These are phyloP conservation scores for Dendryphion nanum DNA, from an alignment of 2,329 filamentous ascomycete species.

Conservation along the genomic window DNA sequence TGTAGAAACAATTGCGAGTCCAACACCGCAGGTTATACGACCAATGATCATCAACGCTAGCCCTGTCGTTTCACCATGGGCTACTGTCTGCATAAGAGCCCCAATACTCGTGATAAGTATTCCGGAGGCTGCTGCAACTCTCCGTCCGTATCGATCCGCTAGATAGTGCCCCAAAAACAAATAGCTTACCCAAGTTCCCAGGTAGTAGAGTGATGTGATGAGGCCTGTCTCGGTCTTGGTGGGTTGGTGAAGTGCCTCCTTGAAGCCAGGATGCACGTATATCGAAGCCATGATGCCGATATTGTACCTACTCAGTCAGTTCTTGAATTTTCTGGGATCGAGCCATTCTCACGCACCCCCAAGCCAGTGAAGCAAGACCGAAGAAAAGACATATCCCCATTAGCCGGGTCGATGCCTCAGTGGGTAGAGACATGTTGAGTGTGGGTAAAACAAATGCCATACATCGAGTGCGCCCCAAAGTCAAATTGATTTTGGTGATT, in stretches of 20 bases:
- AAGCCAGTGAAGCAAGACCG: slow-evolving; percentile 56
- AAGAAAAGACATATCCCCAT: slow-evolving; percentile 52
- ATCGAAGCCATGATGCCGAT: slow-evolving; percentile 58
- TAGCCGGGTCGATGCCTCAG: slow-evolving; percentile 14
- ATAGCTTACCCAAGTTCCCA: slow-evolving; percentile 57
- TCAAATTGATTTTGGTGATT: slow-evolving; percentile 2
- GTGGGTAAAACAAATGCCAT: slow-evolving; percentile 7
- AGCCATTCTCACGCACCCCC: slow-evolving; percentile 45
- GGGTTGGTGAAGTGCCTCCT: slow-evolving; percentile 46
- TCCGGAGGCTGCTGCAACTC: slow-evolving; percentile 52
- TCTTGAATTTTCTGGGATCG: no score
- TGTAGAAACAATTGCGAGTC: slow-evolving; percentile 56
- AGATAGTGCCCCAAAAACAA: slow-evolving; percentile 54
- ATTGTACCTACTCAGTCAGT: slow-evolving; percentile 48
- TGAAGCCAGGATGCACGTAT: slow-evolving; percentile 57
- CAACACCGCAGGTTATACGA: slow-evolving; percentile 53
- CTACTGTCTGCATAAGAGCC: slow-evolving; percentile 48
- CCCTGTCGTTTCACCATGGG: slow-evolving; percentile 40
- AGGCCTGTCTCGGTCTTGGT: slow-evolving; percentile 49
- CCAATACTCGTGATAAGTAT: slow-evolving; percentile 50
- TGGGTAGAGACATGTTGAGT: slow-evolving; percentile 8
- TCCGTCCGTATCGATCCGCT: slow-evolving; percentile 53
- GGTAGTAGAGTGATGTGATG: slow-evolving; percentile 58
- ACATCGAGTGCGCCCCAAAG: slow-evolving; percentile 1
- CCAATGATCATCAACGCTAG: slow-evolving; percentile 52